Conservation (phyloP, 75 land plant species). For the Picea glauca region DNA sequence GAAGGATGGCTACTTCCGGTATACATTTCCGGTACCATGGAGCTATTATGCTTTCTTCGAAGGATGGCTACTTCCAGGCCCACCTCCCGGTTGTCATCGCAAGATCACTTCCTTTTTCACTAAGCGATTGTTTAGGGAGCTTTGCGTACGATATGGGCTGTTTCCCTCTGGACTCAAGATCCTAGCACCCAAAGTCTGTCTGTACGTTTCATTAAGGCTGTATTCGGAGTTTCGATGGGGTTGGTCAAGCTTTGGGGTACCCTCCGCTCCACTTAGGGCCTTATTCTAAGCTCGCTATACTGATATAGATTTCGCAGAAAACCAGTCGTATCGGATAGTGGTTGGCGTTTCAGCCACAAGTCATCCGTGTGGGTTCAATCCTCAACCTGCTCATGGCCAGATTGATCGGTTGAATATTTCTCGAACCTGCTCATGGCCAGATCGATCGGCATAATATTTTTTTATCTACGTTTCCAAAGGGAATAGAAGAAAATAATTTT, state of each 20-base stretch:
- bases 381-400: too few relatives aligned
- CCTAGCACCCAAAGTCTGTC: neutral
- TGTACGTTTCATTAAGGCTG: neutral
- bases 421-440: too few relatives aligned
- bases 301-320: slow-evolving; percentile 25
- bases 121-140: neutral
- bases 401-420: too few relatives aligned
- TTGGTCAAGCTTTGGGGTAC: too few relatives aligned
- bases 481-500: too few relatives aligned
- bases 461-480: too few relatives aligned
- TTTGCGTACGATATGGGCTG: neutral
- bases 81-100: neutral
- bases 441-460: too few relatives aligned
- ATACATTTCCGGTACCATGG: too few relatives aligned
- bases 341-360: too few relatives aligned
- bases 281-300: neutral
- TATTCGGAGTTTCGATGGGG: neutral
- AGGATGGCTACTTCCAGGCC: slow-evolving; percentile 14
- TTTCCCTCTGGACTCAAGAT: neutral
- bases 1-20: too few relatives aligned
- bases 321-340: slow-evolving; percentile 21
- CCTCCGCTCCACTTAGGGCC: neutral
- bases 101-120: neutral
- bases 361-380: too few relatives aligned
- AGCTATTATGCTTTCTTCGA: neutral